phyloP scores from a whole-genome alignment of 495 filamentous ascomycete species.

The Oleoguttula mirabilis region DNA sequence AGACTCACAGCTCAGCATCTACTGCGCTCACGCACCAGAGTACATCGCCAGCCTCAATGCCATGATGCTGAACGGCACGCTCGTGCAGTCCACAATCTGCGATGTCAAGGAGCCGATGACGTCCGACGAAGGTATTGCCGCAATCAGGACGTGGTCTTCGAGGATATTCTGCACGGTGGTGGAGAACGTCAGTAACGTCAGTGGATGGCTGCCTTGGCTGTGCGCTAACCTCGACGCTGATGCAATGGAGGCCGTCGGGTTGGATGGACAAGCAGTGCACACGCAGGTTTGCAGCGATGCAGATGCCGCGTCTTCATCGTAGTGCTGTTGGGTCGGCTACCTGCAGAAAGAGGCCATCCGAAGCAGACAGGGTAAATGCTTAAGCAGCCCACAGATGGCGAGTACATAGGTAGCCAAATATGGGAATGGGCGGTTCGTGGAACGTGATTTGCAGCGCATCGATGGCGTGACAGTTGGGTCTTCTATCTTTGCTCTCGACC shows the following conservation, averaged over 20 bases:
- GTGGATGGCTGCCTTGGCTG: slow-evolving; percentile 3
- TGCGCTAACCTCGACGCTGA: slow-evolving; percentile 6
- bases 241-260: slow-evolving; percentile 5
- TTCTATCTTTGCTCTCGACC: too few relatives aligned
- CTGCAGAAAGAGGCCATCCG: too few relatives aligned
- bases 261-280: slow-evolving; percentile 1
- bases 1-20: slow-evolving; percentile 1
- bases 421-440: too few relatives aligned
- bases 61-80: slow-evolving; percentile 7
- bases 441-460: too few relatives aligned
- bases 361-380: too few relatives aligned
- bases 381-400: too few relatives aligned
- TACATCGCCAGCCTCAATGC: slow-evolving; percentile 5
- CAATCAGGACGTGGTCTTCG: slow-evolving; percentile 1
- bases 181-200: slow-evolving; percentile 4
- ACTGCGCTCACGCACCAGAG: slow-evolving; percentile 8
- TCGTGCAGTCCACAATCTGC: slow-evolving; percentile 11
- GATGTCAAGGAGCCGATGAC: slow-evolving; percentile 4
- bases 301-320: too few relatives aligned
- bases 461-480: too few relatives aligned
- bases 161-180: slow-evolving; percentile 4
- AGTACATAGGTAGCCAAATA: too few relatives aligned
- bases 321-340: too few relatives aligned
- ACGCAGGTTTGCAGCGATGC: not conserved
- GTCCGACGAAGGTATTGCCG: not conserved